Evolutionary conservation across 345 rosid species (phyloP).

Genomic region (Populus nigra): DNA sequence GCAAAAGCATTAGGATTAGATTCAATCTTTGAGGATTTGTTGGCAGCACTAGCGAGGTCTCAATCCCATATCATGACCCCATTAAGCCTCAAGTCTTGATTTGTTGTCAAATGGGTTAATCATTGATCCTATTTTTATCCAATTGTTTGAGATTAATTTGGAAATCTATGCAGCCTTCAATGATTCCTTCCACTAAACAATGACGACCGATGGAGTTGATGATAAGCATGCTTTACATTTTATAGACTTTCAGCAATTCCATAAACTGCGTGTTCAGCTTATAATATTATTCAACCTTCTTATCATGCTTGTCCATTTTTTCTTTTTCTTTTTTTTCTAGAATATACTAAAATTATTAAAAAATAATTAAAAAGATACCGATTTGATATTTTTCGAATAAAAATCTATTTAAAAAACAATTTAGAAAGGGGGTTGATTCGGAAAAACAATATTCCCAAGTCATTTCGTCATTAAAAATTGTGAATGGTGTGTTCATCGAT

Average conservation of each 20-base stretch:
- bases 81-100: background rate
- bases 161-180: constrained; percentile 20
- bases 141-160: constrained; percentile 24
- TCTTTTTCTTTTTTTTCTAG: too few relatives aligned
- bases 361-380: too few relatives aligned
- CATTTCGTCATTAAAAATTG: background rate
- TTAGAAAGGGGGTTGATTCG: too few relatives aligned
- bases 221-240: constrained; percentile 1
- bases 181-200: constrained; percentile 24
- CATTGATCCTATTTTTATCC: constrained; percentile 18
- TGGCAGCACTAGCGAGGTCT: background rate
- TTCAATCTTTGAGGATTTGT: background rate
- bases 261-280: background rate
- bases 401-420: too few relatives aligned
- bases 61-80: background rate
- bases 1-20: background rate
- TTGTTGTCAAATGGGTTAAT: background rate
- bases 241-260: background rate
- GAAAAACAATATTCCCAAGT: background rate
- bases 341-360: too few relatives aligned
- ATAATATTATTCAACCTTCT: background rate
- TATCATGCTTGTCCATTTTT: too few relatives aligned
- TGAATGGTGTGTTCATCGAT: background rate
- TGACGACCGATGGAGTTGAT: constrained; percentile 12
- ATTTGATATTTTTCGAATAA: too few relatives aligned